Percentiles rank a stretch among this genome's conserved stretches.
These are phyloP conservation scores for Colletotrichum musicola DNA, from an alignment of 2,329 filamentous ascomycete species.

Conservation along the genomic window DNA sequence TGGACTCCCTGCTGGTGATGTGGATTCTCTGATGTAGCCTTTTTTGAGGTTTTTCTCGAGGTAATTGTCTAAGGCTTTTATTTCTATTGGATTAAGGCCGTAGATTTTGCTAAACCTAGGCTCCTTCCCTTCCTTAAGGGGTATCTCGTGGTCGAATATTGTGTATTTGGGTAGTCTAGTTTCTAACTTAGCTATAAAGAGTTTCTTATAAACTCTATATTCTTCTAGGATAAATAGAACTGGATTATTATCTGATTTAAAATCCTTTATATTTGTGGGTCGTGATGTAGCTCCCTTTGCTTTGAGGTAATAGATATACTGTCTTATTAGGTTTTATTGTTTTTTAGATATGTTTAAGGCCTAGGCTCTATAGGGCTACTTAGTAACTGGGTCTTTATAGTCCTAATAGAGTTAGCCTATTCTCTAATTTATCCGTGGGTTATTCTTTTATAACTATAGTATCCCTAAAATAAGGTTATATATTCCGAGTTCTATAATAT, in stretches of 20 bases:
- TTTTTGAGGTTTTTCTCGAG: slow-evolving; percentile 1
- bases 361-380: not conserved
- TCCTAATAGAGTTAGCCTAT: not conserved
- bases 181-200: not conserved
- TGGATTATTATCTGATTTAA: not conserved
- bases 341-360: not conserved
- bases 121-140: not conserved
- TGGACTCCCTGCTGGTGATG: slow-evolving; percentile 38
- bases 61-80: not conserved
- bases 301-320: too few species aligned
- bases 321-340: too few species aligned
- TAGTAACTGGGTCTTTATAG: not conserved
- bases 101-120: not conserved
- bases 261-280: not conserved
- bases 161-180: not conserved
- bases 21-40: too few species aligned
- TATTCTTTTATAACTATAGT: too few species aligned
- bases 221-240: not conserved
- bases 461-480: too few species aligned
- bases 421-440: not conserved
- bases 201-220: not conserved
- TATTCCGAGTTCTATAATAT: too few species aligned
- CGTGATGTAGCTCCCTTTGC: not conserved
- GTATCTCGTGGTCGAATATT: not conserved
- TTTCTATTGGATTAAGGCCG: slow-evolving; percentile 2